Evolutionary conservation across 371 early-diverging fungal genomes (phyloP), one percentile per base, ranked within the genome.

Genomic region (Amoeboaphelidium occidentale): DNA sequence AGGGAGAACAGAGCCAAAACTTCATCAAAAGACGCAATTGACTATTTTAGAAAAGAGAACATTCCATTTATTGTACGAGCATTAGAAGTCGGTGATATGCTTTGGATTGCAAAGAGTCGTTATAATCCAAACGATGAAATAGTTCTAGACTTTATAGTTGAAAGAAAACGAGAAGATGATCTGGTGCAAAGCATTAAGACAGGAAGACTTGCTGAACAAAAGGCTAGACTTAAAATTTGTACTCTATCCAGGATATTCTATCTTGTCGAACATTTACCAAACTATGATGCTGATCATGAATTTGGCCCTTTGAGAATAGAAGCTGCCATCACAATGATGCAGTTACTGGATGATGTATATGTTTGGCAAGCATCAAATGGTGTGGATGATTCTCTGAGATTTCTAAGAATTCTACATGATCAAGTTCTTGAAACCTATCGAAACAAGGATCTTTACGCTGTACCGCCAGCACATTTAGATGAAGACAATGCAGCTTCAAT

Each of bases 101-200:
- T 17, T 32, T 32, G 39, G 39, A 32, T 32, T 17, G 39, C 39
- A 32, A 6, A 17, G 39, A 10, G 10, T 10, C 6, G 17, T 10
- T 10, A 17, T 32, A 6, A 32, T 6, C 6, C 10, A 6, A 10
- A 6, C 6, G 17, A 32, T 32, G 90, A 89, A 48, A 59, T 85
- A 17, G 78, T 88, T 13, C 60, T 91, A 22, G 86, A 86, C 55
- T 74, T 72, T 49, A 63, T 97, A 14, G 58, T 91, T 1, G 98
- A 98, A 61, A 73, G 98, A 24, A 98, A 98, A 58, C 71, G 83
- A 20, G 66, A 82, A 67, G 85, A 86, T 51, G 98, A 98, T 63
- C 62, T 98, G 45, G 72, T 82, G 1, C 56, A 67, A 0, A 87
- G 88, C 60, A 91, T 97, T 51, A 79, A 80, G 39, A 97, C 97